Evolutionary conservation across 225 moss, liverwort and hornwort genomes (phyloP), one percentile per base, ranked within the genome.

Genomic region (Straminergon stramineum): DNA sequence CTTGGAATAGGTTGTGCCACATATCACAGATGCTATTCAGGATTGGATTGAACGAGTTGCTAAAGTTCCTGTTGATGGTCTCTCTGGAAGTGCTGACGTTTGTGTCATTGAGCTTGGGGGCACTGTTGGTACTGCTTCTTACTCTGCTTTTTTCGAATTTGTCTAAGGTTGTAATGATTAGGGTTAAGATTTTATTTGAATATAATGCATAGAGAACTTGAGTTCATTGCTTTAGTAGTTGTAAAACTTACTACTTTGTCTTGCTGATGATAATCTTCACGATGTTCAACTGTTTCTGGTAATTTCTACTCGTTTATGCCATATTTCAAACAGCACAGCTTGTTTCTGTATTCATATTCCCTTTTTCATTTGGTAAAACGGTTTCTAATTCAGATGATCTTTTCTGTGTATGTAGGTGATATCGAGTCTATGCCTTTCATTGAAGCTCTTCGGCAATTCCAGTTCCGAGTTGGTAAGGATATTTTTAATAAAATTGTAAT

Each of bases 31-130:
- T 83, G 96, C 95, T 22, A 94, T 98, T 84, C 97, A 97, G 90
- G 97, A 98, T 65, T 97, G 96, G 96, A 98, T 98, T 88, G 94
- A 96, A 92, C 92, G 92, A 81, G 96, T 97, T 65, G 97, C 96
- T 34, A 90, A 85, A 93, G 95, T 98, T n/a, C 95, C 96, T 48
- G 98, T 98, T 22, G 98, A 98, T 87, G 97, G 95, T 66, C 87
- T 90, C 66, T 90, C 96, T 76, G 97, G 97, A 27, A 94, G 94
- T 83, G 97, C 96, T 43, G 98, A 98, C 85, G 97, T 98, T 51
- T 98, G 98, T 92, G 98, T 98, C 83, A 97, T 98, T 73, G 98
- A 98, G 89, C 94, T 98, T 57, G 97, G 98, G 55, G 97, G 97
- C 83, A 96, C 95, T 90, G 96, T 98, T 87, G 98, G 97, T 98